Percentiles rank a stretch among this genome's conserved stretches.
These are phyloP conservation scores for Fusarium neocosmosporiellum DNA, from an alignment of 2,329 filamentous ascomycete species.

Conservation along the genomic window DNA sequence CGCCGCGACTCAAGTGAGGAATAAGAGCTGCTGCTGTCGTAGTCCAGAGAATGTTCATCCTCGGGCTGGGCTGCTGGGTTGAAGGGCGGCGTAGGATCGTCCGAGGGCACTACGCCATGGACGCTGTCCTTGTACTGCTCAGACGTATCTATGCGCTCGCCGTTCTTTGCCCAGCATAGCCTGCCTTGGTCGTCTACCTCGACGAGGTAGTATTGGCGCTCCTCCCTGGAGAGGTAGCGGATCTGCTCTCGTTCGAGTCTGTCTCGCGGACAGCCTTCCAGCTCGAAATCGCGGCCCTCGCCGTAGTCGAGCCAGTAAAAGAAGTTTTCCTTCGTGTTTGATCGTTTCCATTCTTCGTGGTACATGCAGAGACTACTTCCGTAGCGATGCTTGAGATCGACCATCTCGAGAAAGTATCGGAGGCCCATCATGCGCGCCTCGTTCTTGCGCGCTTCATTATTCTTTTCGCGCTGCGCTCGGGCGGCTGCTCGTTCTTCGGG, in stretches of 20 bases:
- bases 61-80: conserved; percentile 39
- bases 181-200: conserved; percentile 78
- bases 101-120: conserved; percentile 74
- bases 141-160: conserved; percentile 79
- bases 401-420: conserved; percentile 88
- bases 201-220: conserved; percentile 84
- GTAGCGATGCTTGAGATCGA: conserved; percentile 87
- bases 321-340: conserved; percentile 85
- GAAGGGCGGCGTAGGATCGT: conserved; percentile 69
- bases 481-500: conserved; percentile 53
- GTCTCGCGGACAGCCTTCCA: conserved; percentile 78
- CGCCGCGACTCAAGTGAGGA: conserved; percentile 58
- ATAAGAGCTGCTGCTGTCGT: conserved; percentile 46
- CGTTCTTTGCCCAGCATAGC: conserved; percentile 90
- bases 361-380: conserved; percentile 85
- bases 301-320: conserved; percentile 94
- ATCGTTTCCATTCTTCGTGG: conserved; percentile 84
- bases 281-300: conserved; percentile 75
- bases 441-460: conserved; percentile 68
- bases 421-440: conserved; percentile 84
- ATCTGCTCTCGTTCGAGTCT: conserved; percentile 82
- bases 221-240: conserved; percentile 84
- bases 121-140: conserved; percentile 82
- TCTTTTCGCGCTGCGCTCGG: conserved; percentile 57
- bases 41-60: conserved; percentile 15